Percentiles rank a stretch among this genome's conserved stretches.
Conservation (phyloP, 2,329 filamentous ascomycete species). For the Stachybotrys chartarum region DNA sequence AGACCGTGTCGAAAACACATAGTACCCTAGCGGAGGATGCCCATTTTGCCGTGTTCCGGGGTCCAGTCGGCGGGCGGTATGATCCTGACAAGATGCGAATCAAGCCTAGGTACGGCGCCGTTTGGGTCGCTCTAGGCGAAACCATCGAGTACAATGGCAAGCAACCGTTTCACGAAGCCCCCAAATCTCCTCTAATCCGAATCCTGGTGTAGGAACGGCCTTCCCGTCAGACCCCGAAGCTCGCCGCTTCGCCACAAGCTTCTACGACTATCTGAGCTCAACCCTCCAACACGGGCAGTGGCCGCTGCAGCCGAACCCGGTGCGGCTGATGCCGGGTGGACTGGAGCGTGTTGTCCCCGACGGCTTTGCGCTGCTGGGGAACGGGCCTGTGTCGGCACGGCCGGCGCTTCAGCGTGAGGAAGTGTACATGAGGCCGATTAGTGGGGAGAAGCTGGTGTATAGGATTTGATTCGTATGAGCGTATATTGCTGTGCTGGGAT, state of each 20-base stretch:
- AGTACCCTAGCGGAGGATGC: slow-evolving; percentile 17
- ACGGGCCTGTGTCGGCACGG: slow-evolving; percentile 14
- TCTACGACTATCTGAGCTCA: slow-evolving; percentile 26
- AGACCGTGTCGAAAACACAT: slow-evolving; percentile 22
- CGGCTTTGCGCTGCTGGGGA: slow-evolving; percentile 18
- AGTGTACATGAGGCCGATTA: slow-evolving; percentile 28
- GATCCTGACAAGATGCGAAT: slow-evolving; percentile 13
- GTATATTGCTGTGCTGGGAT: no score
- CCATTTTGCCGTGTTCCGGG: slow-evolving; percentile 16
- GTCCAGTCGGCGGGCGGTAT: slow-evolving; percentile 13
- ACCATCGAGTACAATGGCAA: slow-evolving; percentile 28
- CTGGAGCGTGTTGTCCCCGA: slow-evolving; percentile 17
- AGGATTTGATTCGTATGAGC: not conserved
- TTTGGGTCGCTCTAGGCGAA: slow-evolving; percentile 33
- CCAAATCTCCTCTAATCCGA: not conserved
- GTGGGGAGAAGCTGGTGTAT: slow-evolving; percentile 32
- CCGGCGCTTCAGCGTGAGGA: slow-evolving; percentile 10
- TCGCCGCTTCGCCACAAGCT: slow-evolving; percentile 21
- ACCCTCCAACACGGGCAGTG: slow-evolving; percentile 1
- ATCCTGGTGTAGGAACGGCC: not conserved
- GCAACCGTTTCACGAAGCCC: slow-evolving; percentile 9
- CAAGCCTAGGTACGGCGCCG: slow-evolving; percentile 30
- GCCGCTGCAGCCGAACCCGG: slow-evolving; percentile 18
- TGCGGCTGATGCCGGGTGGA: slow-evolving; percentile 23
- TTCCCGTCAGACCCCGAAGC: slow-evolving; percentile 14